A percentile compares a stretch with the other conserved stretches of the same genome.
phyloP scores from a whole-genome alignment of 2,329 filamentous ascomycete genomes.

The Phyllosticta citribraziliensis region DNA sequence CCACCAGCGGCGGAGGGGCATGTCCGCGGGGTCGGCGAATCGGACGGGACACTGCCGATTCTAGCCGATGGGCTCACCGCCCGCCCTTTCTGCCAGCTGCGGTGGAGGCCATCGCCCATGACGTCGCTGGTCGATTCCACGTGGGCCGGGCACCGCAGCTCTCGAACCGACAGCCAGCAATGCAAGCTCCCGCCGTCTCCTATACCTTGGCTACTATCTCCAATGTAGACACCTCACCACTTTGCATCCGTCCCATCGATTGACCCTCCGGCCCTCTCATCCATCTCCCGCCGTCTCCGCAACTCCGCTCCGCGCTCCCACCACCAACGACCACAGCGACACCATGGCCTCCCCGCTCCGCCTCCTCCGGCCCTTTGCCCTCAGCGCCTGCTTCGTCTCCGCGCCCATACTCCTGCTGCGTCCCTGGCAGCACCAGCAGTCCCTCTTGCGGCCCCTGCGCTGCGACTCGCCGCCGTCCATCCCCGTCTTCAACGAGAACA shows the following conservation, averaged over 20 bases:
- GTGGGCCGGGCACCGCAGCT: neutral
- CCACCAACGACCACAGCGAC: neutral
- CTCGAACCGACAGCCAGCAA: neutral
- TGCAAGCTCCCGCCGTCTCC: neutral
- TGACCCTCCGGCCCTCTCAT: neutral
- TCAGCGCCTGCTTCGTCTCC: conserved; percentile 20
- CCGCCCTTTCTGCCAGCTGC: neutral
- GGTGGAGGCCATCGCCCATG: neutral
- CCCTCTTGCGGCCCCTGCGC: neutral
- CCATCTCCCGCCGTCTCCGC: neutral
- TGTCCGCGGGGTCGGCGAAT: neutral
- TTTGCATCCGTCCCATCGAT: neutral
- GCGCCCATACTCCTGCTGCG: conserved; percentile 19
- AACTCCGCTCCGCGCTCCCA: neutral
- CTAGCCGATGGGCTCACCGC: neutral
- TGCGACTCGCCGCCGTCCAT: conserved; percentile 24
- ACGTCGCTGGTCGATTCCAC: neutral
- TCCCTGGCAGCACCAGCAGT: neutral
- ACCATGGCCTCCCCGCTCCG: conserved; percentile 29
- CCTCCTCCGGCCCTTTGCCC: conserved; percentile 27
- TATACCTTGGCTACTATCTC: neutral
- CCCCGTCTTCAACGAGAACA: conserved; percentile 24
- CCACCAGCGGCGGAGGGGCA: neutral
- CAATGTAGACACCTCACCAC: neutral
- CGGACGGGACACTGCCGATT: neutral